These are phyloP conservation scores for Mortierella sp. DNA, from an alignment of 371 early-diverging fungal genomes.

Conservation along the genomic window DNA sequence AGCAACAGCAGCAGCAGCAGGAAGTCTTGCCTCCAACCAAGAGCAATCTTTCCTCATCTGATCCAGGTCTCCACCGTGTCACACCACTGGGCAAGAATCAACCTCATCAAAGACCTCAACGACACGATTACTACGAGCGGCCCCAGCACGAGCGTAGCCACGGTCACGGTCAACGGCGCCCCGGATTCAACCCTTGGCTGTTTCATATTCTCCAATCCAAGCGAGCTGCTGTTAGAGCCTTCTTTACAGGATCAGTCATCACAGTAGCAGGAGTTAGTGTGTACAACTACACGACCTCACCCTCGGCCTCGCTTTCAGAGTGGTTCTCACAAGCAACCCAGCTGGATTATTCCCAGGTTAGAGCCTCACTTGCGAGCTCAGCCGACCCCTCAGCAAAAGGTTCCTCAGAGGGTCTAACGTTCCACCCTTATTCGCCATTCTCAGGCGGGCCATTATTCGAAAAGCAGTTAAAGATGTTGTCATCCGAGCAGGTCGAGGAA, in stretches of 20 bases:
- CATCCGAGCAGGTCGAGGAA: constrained; percentile 42
- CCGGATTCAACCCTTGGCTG: constrained; percentile 28
- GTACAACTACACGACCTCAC: constrained; percentile 2
- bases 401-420: not conserved
- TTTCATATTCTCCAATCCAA: constrained; percentile 12
- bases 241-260: constrained; percentile 10
- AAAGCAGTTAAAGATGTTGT: constrained; percentile 42
- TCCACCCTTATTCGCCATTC: constrained; percentile 10
- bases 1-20: constrained; percentile 7
- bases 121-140: constrained; percentile 8
- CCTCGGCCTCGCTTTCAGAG: not conserved
- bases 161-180: not conserved
- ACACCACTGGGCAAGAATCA: constrained; percentile 8
- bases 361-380: constrained; percentile 11
- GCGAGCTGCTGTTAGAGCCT: constrained; percentile 19
- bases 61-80: constrained; percentile 5
- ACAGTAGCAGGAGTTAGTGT: not conserved
- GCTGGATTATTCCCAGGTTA: constrained; percentile 1
- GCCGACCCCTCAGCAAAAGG: constrained; percentile 1
- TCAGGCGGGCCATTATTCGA: constrained; percentile 19
- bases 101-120: constrained; percentile 4
- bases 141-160: constrained; percentile 4
- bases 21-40: constrained; percentile 23
- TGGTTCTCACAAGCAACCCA: not conserved
- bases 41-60: not conserved